Conservation (phyloP, 768 basidiomycete species). For the Lactifluus echinatus region DNA sequence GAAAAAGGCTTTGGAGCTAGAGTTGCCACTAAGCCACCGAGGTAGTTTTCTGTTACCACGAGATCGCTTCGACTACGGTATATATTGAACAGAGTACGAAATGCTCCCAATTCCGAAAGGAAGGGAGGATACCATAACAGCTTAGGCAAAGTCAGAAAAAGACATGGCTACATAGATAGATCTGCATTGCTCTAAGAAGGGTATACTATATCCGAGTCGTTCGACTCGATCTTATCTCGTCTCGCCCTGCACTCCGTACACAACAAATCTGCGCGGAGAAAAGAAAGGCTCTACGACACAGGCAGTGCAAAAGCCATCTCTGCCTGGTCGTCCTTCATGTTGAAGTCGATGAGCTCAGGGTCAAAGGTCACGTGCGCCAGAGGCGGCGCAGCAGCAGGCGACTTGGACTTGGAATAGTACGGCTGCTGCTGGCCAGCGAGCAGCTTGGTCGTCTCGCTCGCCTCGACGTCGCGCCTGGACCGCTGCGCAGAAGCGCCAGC, state of each 20-base stretch:
- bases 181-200: background rate
- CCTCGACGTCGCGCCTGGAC: background rate
- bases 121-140: too few relatives aligned
- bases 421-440: background rate
- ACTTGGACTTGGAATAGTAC: background rate
- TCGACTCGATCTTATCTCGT: too few relatives aligned
- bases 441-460: conserved; percentile 10
- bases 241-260: background rate
- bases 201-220: too few relatives aligned
- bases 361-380: background rate
- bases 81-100: background rate
- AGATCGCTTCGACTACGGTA: background rate
- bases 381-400: too few relatives aligned
- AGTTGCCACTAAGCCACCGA: background rate
- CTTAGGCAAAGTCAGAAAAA: background rate
- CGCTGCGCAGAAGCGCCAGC: background rate
- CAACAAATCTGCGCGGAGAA: background rate
- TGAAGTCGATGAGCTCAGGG: conserved; percentile 4
- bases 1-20: background rate
- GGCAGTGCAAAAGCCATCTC: background rate
- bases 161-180: too few relatives aligned
- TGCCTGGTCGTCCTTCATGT: conserved; percentile 5
- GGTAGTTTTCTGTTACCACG: background rate
- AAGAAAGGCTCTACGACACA: background rate
- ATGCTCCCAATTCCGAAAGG: background rate